Evolutionary conservation across 2,329 filamentous ascomycete species (phyloP), one percentile per base, ranked within the genome.

Genomic region (Sclerotinia borealis): DNA sequence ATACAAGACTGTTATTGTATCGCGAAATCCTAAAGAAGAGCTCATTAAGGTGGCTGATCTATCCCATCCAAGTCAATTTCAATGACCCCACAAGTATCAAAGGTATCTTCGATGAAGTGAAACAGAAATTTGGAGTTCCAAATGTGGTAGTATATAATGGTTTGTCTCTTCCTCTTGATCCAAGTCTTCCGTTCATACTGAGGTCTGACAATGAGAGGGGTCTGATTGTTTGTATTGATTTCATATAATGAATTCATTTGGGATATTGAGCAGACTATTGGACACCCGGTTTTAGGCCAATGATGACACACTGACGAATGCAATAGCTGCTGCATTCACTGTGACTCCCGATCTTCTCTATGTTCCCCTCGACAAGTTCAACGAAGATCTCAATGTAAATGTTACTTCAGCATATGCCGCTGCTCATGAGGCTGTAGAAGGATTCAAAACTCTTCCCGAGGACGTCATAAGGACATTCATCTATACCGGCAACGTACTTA

Each of bases 101-200:
- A 47, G 1, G 19, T 2, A 70, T 74, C 3, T 82, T 81, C 67
- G 64, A 69, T 1, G 73, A 75, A 65, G 77, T 80, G 4, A 76
- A 76, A 52, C 55, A 59, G 1, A 63, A 66, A 36, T 37, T 71
- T 29, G 74, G 76, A 3, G 63, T 72, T 17, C 79, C 79, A 6
- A 77, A 74, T 63, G 77, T 81, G 1, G 75, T 80, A 6, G 72
- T 80, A 3, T 80, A 79, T 63, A 80, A 79, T 65, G 69, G 72
- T 75, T 68, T 17, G 67, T 60, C 10, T 63, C 63, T 13, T 59
- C 52, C 15, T 34, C 25, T 15, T 45, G 13, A 22, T 15, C n/a
- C 15, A 13, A 6, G 4, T 15, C 13, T 17, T 19, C 22, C 3
- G 17, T 27, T 9, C 15, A 45, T 13, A 15, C 11, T 31, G 39